These are phyloP conservation scores for Naematelia aurantialba DNA, from an alignment of 768 basidiomycete species.

Conservation along the genomic window DNA sequence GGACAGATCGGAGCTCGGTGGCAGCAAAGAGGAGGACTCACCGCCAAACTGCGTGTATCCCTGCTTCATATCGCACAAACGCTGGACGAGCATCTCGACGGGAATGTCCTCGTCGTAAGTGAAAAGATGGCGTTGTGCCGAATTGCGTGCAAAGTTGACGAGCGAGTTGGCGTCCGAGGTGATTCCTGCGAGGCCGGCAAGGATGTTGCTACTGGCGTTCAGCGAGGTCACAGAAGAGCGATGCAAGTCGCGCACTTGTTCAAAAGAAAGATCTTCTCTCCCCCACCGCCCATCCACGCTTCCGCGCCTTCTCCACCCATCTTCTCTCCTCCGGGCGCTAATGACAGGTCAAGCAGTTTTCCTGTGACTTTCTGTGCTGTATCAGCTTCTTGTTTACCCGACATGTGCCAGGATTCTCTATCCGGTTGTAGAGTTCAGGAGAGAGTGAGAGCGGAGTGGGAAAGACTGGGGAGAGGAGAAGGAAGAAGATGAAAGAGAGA, in stretches of 20 bases:
- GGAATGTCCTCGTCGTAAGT: constrained; percentile 96
- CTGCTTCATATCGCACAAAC: constrained; percentile 95
- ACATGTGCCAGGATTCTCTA: too few species aligned
- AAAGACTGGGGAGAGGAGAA: too few species aligned
- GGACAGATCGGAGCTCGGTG: too few species aligned
- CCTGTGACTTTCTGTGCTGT: constrained; percentile 87
- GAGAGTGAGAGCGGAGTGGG: too few species aligned
- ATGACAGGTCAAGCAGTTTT: constrained; percentile 87
- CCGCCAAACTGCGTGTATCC: constrained; percentile 97
- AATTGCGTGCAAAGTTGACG: constrained; percentile 85
- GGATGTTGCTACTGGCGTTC: constrained; percentile 71
- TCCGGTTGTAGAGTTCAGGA: too few species aligned
- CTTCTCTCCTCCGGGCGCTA: constrained; percentile 78
- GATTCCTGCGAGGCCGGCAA: constrained; percentile 90
- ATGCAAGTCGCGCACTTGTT: constrained; percentile 57
- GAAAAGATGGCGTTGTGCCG: constrained; percentile 83
- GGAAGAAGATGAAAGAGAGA: too few species aligned
- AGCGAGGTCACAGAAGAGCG: constrained; percentile 2
- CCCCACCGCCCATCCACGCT: constrained; percentile 70
- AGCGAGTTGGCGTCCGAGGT: constrained; percentile 97
- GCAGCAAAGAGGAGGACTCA: constrained; percentile 53
- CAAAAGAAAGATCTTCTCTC: constrained; percentile 95
- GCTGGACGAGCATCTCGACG: constrained; percentile 89
- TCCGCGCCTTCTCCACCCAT: constrained; percentile 49
- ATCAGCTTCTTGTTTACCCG: constrained; percentile 5